These are phyloP conservation scores for Xanthoparmelia taractica DNA, from an alignment of 495 filamentous ascomycete genomes.

Conservation along the genomic window DNA sequence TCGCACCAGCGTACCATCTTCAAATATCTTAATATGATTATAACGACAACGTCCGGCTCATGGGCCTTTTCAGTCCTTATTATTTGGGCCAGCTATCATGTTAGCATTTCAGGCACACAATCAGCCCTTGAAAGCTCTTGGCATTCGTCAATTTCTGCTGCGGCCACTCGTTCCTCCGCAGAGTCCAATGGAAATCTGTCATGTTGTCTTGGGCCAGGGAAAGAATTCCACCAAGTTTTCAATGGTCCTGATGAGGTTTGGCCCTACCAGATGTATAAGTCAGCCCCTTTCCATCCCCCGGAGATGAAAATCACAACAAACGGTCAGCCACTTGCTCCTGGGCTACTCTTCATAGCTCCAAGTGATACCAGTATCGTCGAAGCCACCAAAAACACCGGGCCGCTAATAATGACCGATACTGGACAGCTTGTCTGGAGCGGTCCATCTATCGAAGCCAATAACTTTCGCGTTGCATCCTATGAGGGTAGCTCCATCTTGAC, in stretches of 20 bases:
- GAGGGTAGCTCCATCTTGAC: slow-evolving; percentile 13
- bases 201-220: background rate
- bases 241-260: slow-evolving; percentile 15
- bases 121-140: no score
- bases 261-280: slow-evolving; percentile 26
- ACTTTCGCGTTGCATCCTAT: slow-evolving; percentile 12
- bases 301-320: slow-evolving; percentile 21
- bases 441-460: slow-evolving; percentile 17
- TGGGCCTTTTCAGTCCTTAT: background rate
- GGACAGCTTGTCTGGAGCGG: slow-evolving; percentile 27
- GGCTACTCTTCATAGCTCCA: slow-evolving; percentile 25
- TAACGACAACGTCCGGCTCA: background rate
- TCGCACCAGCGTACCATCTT: no score
- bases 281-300: slow-evolving; percentile 24
- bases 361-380: slow-evolving; percentile 1
- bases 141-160: background rate
- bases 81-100: background rate
- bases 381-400: slow-evolving; percentile 17
- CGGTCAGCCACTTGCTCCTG: slow-evolving; percentile 22
- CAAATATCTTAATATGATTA: background rate
- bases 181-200: background rate
- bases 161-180: background rate
- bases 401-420: slow-evolving; percentile 26
- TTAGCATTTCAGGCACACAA: background rate
- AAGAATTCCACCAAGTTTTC: slow-evolving; percentile 10